These are phyloP conservation scores for Chalciporus piperatoides DNA, from an alignment of 1,284 basidiomycete genomes.

Conservation along the genomic window DNA sequence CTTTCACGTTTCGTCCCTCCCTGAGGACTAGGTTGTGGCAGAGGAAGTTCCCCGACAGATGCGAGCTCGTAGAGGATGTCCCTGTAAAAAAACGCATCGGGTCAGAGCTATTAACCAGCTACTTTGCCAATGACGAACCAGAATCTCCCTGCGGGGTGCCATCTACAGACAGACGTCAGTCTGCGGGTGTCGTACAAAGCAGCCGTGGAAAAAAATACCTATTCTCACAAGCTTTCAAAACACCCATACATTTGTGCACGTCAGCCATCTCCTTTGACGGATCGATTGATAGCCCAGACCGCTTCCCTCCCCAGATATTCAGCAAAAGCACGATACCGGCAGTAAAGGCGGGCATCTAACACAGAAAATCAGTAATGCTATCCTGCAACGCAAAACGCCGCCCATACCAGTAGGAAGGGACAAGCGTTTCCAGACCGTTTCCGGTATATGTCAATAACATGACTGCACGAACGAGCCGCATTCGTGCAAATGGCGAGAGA, in stretches of 20 bases:
- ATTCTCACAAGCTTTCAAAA: slow-evolving; percentile 39
- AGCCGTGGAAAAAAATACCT: slow-evolving; percentile 17
- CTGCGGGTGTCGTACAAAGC: background rate
- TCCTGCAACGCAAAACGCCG: background rate
- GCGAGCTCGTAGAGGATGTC: slow-evolving; percentile 68
- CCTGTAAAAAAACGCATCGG: slow-evolving; percentile 33
- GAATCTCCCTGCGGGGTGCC: slow-evolving; percentile 29
- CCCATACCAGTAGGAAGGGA: slow-evolving; percentile 42
- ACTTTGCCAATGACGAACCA: slow-evolving; percentile 21
- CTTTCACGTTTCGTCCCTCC: slow-evolving; percentile 56
- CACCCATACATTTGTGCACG: slow-evolving; percentile 58
- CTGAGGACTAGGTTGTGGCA: slow-evolving; percentile 49
- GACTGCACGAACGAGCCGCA: slow-evolving; percentile 75
- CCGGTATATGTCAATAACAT: slow-evolving; percentile 59
- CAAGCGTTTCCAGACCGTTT: slow-evolving; percentile 31
- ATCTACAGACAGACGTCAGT: slow-evolving; percentile 14
- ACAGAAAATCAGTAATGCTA: slow-evolving; percentile 13
- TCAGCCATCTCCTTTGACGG: slow-evolving; percentile 55
- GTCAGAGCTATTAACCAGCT: background rate
- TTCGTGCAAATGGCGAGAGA: slow-evolving; percentile 83
- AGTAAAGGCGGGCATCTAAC: slow-evolving; percentile 40
- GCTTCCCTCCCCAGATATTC: slow-evolving; percentile 52
- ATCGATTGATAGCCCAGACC: slow-evolving; percentile 46
- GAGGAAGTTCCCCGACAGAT: slow-evolving; percentile 60
- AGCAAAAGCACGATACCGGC: slow-evolving; percentile 51